These are phyloP conservation scores for Daldinia grandis DNA, from an alignment of 495 filamentous ascomycete species.

Conservation along the genomic window DNA sequence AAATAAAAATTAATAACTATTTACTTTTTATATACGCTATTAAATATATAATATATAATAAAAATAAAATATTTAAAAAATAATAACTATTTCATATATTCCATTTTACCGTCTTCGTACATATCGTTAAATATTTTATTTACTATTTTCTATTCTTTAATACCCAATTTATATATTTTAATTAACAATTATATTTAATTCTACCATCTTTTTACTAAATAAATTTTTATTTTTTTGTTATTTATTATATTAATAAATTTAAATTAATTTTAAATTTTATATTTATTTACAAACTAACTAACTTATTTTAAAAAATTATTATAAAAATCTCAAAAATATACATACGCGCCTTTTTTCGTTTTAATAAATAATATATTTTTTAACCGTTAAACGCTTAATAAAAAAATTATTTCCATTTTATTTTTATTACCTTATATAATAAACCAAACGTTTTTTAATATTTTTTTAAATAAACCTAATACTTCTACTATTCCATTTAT, in stretches of 20 bases:
- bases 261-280: background rate
- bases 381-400: too few species aligned
- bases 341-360: too few species aligned
- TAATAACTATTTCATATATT: background rate
- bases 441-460: too few species aligned
- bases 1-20: too few species aligned
- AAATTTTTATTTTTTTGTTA: background rate
- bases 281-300: background rate
- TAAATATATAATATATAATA: background rate
- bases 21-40: too few species aligned
- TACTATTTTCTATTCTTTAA: background rate
- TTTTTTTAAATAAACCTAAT: too few species aligned
- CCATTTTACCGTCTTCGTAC: background rate
- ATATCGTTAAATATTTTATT: too few species aligned
- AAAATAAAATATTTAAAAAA: background rate
- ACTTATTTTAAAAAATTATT: background rate
- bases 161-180: background rate
- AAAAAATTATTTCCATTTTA: too few species aligned
- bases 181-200: background rate
- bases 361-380: too few species aligned
- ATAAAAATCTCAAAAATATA: too few species aligned
- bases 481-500: too few species aligned
- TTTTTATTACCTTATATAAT: too few species aligned
- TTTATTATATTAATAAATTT: background rate
- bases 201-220: background rate